Conservation (phyloP, 1,284 basidiomycete genomes). For the Cutaneotrichosporon arboriforme region DNA sequence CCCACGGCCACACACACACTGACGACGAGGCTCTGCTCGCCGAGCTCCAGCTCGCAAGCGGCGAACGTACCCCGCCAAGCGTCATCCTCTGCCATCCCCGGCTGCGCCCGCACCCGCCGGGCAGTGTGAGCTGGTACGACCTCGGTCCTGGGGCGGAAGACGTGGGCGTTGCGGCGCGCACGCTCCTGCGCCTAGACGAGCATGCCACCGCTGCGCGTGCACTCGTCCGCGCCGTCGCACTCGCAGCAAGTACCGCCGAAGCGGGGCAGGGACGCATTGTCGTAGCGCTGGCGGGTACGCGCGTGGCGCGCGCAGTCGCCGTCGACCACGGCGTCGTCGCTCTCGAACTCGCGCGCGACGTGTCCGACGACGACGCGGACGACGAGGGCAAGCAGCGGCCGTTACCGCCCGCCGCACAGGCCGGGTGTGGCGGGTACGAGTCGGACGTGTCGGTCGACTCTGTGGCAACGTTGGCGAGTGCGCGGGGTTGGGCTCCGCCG, state of each 20-base stretch:
- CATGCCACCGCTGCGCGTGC: background rate
- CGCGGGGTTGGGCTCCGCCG: no score
- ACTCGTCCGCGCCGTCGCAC: conserved; percentile 1
- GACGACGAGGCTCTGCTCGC: background rate
- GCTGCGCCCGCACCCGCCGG: background rate
- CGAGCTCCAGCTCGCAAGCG: background rate
- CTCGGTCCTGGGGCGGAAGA: background rate
- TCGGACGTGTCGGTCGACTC: no score
- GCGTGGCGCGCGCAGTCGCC: conserved; percentile 2
- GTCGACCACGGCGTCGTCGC: conserved; percentile 1
- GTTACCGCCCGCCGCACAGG: no score
- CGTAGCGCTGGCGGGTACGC: conserved; percentile 3
- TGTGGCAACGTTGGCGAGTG: no score
- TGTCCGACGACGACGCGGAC: no score
- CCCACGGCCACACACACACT: background rate
- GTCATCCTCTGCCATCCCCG: background rate
- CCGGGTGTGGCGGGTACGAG: no score
- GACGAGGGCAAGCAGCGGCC: no score
- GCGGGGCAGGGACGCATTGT: background rate
- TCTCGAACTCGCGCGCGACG: conserved; percentile 4
- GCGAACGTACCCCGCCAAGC: background rate
- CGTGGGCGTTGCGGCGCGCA: background rate
- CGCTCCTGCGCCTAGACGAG: conserved; percentile 2
- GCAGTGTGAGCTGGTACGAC: background rate
- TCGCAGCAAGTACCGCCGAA: background rate